phyloP scores from a whole-genome alignment of 2,329 filamentous ascomycete species.

The Cladophialophora psammophila region DNA sequence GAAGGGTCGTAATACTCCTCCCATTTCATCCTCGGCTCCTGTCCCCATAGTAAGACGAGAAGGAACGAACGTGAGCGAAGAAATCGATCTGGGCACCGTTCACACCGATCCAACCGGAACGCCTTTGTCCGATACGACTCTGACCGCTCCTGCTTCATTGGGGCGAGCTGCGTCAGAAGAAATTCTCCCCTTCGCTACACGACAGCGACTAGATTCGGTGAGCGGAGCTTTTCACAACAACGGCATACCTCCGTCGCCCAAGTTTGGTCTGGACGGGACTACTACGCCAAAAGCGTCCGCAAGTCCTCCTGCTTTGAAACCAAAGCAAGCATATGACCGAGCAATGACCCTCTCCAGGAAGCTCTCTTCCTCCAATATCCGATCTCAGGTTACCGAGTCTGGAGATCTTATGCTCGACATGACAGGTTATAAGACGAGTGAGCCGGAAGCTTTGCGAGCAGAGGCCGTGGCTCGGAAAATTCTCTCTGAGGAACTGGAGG shows the following conservation, averaged over 20 bases:
- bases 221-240: slow-evolving; percentile 30
- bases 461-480: slow-evolving; percentile 95
- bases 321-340: slow-evolving; percentile 79
- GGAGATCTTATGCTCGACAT: slow-evolving; percentile 98
- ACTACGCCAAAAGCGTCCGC: slow-evolving; percentile 56
- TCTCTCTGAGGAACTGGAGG: slow-evolving; percentile 88
- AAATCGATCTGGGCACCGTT: slow-evolving; percentile 11
- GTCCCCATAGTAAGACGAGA: slow-evolving; percentile 33
- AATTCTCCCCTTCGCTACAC: slow-evolving; percentile 55
- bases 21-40: slow-evolving; percentile 6
- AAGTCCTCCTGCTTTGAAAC: slow-evolving; percentile 77
- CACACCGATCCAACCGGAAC: slow-evolving; percentile 23
- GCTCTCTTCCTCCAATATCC: slow-evolving; percentile 88
- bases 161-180: slow-evolving; percentile 64
- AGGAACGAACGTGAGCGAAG: slow-evolving; percentile 31
- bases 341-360: slow-evolving; percentile 86
- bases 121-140: slow-evolving; percentile 15
- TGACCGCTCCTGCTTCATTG: slow-evolving; percentile 46
- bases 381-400: slow-evolving; percentile 86
- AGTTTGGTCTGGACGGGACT: slow-evolving; percentile 28
- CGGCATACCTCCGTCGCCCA: slow-evolving; percentile 24
- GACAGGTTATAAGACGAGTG: slow-evolving; percentile 93
- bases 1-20: slow-evolving; percentile 34
- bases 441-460: slow-evolving; percentile 88
- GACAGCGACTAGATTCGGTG: slow-evolving; percentile 38